phyloP scores from a whole-genome alignment of 345 rosid species.

The Eucalyptus erythrocorys region DNA sequence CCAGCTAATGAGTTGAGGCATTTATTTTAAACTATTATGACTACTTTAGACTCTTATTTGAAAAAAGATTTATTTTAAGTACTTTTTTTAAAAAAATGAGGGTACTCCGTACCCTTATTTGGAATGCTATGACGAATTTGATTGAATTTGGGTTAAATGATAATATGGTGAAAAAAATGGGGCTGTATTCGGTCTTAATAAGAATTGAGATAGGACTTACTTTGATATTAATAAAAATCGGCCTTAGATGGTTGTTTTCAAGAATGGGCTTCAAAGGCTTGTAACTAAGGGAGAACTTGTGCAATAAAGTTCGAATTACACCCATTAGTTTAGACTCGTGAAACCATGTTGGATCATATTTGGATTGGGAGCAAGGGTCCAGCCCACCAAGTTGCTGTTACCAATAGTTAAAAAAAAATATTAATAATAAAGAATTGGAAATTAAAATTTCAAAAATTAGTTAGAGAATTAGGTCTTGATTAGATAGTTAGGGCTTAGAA shows the following conservation, averaged over 20 bases:
- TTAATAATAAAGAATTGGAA: no score
- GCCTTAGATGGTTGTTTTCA: neutral
- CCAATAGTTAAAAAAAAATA: neutral
- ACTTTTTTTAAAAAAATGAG: neutral
- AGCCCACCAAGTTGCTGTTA: neutral
- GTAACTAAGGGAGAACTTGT: neutral
- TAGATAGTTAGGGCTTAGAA: neutral
- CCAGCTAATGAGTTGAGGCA: no score
- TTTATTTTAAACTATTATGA: neutral
- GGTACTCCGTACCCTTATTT: no score
- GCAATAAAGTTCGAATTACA: neutral
- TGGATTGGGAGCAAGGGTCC: neutral
- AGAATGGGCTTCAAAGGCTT: neutral
- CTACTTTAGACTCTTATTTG: neutral
- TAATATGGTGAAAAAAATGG: neutral
- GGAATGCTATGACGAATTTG: no score
- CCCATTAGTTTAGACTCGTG: neutral
- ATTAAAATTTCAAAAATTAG: no score
- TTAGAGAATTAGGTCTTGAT: neutral
- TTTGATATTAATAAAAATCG: no score
- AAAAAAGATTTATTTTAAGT: neutral
- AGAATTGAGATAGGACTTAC: neutral
- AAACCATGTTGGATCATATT: neutral
- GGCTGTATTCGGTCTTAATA: neutral
- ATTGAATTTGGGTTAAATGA: neutral